These are phyloP conservation scores for Cystobasidium tubakii DNA, from an alignment of 768 basidiomycete genomes.

Conservation along the genomic window DNA sequence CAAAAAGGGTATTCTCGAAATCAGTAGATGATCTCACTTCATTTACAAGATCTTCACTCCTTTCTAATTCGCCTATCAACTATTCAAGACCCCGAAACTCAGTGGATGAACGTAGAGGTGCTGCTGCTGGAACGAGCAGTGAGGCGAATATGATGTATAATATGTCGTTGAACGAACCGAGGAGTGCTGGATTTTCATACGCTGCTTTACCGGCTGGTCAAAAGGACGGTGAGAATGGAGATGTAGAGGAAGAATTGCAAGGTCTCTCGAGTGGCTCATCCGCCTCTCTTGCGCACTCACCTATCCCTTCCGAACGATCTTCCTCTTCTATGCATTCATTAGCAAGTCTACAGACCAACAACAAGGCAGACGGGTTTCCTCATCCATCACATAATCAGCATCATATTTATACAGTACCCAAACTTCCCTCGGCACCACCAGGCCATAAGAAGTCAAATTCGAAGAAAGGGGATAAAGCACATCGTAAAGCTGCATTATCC, in stretches of 20 bases:
- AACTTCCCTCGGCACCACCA: neutral
- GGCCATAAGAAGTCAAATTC: neutral
- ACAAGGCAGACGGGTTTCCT: too few species aligned
- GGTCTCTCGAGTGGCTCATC: neutral
- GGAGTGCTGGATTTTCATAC: neutral
- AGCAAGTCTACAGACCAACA: neutral
- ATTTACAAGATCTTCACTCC: neutral
- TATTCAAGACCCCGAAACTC: constrained; percentile 3
- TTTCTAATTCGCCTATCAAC: neutral
- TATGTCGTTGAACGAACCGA: neutral
- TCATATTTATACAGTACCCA: neutral
- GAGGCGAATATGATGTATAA: neutral
- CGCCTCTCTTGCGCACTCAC: neutral
- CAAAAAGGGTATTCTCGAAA: constrained; percentile 25
- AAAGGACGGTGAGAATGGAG: neutral
- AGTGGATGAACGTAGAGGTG: constrained; percentile 3
- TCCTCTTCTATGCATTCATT: neutral
- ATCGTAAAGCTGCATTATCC: neutral
- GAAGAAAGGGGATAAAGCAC: neutral
- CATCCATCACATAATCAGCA: neutral
- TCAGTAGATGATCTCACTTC: constrained; percentile 21
- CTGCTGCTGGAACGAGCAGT: too few species aligned
- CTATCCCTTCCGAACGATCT: neutral
- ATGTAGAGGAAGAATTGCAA: neutral
- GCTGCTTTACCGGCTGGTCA: neutral